phyloP scores from a whole-genome alignment of 164 flowering plant species.

The Paratinospora sagittata region DNA sequence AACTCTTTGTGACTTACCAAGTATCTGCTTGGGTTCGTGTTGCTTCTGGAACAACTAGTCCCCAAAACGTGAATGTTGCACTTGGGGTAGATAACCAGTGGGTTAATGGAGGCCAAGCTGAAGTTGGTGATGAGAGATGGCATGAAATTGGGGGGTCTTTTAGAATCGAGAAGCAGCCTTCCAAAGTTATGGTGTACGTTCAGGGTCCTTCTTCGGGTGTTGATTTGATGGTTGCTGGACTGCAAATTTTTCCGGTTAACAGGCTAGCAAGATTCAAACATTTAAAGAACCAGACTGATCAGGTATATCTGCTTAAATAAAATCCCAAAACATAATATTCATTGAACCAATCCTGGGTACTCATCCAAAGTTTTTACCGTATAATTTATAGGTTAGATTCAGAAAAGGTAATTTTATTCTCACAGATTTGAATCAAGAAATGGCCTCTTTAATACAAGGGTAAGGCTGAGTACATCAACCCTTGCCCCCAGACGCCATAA shows the following conservation, averaged over 20 bases:
- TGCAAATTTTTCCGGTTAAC: conserved; percentile 83
- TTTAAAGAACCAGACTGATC: conserved; percentile 56
- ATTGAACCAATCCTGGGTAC: not conserved
- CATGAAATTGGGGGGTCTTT: conserved; percentile 92
- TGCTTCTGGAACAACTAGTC: conserved; percentile 43
- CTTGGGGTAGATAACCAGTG: conserved; percentile 80
- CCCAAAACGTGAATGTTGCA: conserved; percentile 82
- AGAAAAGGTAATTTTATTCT: not conserved
- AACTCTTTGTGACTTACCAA: conserved; percentile 81
- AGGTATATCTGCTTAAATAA: conserved; percentile 34
- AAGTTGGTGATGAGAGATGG: conserved; percentile 63
- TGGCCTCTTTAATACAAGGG: no score
- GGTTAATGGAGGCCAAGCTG: conserved; percentile 93
- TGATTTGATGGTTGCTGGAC: conserved; percentile 84
- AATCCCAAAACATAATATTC: not conserved
- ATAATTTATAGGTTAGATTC: not conserved
- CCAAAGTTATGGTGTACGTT: conserved; percentile 75
- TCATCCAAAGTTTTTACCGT: not conserved
- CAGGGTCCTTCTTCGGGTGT: conserved; percentile 95
- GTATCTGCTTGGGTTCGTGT: conserved; percentile 88
- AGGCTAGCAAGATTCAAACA: conserved; percentile 58
- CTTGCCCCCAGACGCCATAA: no score
- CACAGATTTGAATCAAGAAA: no score
- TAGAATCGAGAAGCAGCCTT: conserved; percentile 82
- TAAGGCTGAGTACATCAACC: no score